phyloP scores from a whole-genome alignment of 257 asterid genomes.

The Solanum peruvianum region DNA sequence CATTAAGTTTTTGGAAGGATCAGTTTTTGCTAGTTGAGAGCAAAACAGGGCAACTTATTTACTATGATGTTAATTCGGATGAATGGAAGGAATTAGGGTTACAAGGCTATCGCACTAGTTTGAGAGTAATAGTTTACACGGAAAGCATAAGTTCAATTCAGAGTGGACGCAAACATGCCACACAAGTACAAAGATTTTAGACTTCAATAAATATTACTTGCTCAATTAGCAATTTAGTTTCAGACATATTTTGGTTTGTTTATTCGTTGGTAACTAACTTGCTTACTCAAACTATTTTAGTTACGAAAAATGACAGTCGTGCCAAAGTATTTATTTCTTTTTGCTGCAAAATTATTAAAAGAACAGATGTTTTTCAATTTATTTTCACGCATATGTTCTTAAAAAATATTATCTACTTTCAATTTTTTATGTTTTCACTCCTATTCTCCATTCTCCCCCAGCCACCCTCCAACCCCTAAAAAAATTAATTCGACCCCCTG shows the following conservation, averaged over 20 bases:
- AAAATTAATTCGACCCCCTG: no score
- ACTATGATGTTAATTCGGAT: neutral
- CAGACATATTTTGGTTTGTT: no score
- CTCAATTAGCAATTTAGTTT: neutral
- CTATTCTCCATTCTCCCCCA: no score
- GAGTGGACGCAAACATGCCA: neutral
- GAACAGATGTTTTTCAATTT: neutral
- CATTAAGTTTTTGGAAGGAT: neutral
- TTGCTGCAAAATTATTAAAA: neutral
- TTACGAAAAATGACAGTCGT: neutral
- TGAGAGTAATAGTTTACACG: neutral
- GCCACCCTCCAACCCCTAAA: no score
- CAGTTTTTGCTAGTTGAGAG: neutral
- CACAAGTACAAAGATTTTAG: neutral
- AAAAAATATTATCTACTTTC: no score
- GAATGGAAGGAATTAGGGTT: neutral
- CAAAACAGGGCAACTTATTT: neutral
- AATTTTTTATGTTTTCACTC: no score
- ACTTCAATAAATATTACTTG: no score
- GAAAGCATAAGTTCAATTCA: neutral
- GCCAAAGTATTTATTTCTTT: neutral
- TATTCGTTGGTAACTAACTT: neutral
- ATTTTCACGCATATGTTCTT: neutral
- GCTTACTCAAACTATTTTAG: neutral
- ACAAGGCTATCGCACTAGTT: neutral